Evolutionary conservation across 768 basidiomycete genomes (phyloP).

Genomic region (Tephrocybe sp.): DNA sequence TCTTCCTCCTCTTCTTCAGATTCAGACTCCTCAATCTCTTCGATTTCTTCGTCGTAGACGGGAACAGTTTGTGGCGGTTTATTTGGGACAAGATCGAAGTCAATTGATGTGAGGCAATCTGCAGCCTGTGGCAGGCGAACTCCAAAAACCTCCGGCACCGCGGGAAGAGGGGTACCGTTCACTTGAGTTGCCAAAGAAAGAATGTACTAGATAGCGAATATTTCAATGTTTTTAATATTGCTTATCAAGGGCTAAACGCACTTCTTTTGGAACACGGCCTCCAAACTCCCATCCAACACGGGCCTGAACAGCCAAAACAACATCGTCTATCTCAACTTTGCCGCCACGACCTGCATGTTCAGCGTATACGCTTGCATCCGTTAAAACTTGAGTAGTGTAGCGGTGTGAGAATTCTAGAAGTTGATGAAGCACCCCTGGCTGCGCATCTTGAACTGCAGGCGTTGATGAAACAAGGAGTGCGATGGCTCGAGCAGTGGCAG

Average conservation of each 20-base stretch:
- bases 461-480: conserved; percentile 82
- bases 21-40: conserved; percentile 78
- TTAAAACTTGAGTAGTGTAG: conserved; percentile 79
- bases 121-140: conserved; percentile 70
- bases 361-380: conserved; percentile 83
- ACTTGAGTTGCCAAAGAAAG: conserved; percentile 81
- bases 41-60: conserved; percentile 77
- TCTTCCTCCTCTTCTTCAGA: conserved; percentile 59
- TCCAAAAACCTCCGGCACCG: conserved; percentile 88
- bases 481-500: conserved; percentile 83
- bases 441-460: conserved; percentile 81
- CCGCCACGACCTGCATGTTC: conserved; percentile 79
- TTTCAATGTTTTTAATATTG: not conserved
- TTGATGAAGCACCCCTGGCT: conserved; percentile 84
- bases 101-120: conserved; percentile 74
- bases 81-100: conserved; percentile 86
- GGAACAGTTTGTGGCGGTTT: conserved; percentile 76
- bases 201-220: conserved; percentile 49
- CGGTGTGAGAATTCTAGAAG: conserved; percentile 84
- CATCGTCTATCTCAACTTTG: conserved; percentile 82
- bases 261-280: conserved; percentile 87
- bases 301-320: conserved; percentile 79
- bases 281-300: conserved; percentile 93
- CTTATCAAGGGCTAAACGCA: conserved; percentile 27
- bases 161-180: conserved; percentile 74